Evolutionary conservation across 192 early-diverging fungal species (phyloP), one percentile per base, ranked within the genome.

Genomic region (Diversispora epigaea): DNA sequence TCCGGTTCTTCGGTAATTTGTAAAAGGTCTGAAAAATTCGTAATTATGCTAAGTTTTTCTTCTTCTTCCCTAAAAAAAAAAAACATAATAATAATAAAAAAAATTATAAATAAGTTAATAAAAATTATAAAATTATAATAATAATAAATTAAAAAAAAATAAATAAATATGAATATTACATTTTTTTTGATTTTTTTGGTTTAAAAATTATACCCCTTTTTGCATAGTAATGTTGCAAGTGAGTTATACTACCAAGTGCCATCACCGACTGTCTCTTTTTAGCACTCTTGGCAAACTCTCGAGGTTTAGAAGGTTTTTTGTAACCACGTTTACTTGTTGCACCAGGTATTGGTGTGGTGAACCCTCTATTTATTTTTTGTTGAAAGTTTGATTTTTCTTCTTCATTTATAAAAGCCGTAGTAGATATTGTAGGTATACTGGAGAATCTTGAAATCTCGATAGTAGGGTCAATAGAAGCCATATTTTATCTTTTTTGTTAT

Each of bases 181-280:
- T 14, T 10, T 77, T n/a, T 67, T 80, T 80, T 76, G 70, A 22
- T 46, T 58, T 68, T 63, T 70, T 69, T 47, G 68, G 61, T 61
- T 64, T 55, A 50, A 73, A 50, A 22, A 83, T 75, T n/a, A 79
- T 60, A 14, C 84, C 85, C 54, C 81, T 82, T 44, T 84, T 85
- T 41, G 84, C 85, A 74, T 86, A 85, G 77, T 84, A 86, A 32
- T 83, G 80, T 78, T 88, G 87, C 43, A 88, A 77, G 12, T 83
- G 83, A 22, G 82, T 84, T 49, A 88, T 88, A 56, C 82, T 83
- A 47, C 87, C 85, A 10, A 88, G 49, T 12, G 87, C 85, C 40
- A 81, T 57, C n/a, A 88, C 82, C 8, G 81, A 84, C 3, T 84
- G 82, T 76, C 85, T 49, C 47, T 80, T 83, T 52, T 77, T 77